These are phyloP conservation scores for Raphanus sativus DNA, from an alignment of 345 rosid species.

Conservation along the genomic window DNA sequence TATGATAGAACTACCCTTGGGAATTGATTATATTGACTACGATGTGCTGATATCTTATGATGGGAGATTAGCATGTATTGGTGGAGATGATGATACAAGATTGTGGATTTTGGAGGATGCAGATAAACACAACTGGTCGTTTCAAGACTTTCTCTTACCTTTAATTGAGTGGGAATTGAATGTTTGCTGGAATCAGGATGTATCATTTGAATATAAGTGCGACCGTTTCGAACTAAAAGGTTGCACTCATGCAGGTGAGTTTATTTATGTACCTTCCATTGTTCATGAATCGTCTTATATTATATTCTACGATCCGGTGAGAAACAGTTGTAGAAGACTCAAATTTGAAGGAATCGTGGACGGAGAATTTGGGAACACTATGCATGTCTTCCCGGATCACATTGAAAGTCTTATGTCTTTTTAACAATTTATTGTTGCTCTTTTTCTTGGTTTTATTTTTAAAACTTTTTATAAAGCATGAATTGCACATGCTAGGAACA, in stretches of 20 bases:
- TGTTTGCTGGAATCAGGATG: too few relatives aligned
- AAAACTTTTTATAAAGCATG: background rate
- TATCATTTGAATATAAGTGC: too few relatives aligned
- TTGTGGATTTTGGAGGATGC: background rate
- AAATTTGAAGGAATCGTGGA: background rate
- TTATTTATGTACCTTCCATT: background rate
- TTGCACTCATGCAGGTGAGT: background rate
- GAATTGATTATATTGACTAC: background rate
- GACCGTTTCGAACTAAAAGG: too few relatives aligned
- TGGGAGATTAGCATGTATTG: background rate
- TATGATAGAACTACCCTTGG: background rate
- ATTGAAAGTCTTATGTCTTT: too few relatives aligned
- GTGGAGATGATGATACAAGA: background rate
- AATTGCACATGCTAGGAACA: background rate
- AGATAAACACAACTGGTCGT: background rate
- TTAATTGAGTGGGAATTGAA: too few relatives aligned
- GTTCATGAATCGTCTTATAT: background rate
- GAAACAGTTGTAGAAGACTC: background rate
- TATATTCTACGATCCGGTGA: background rate
- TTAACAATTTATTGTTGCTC: background rate
- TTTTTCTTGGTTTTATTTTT: background rate
- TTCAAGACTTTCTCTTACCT: background rate
- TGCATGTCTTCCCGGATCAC: too few relatives aligned
- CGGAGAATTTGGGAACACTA: too few relatives aligned
- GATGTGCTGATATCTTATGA: background rate